phyloP scores from a whole-genome alignment of 768 basidiomycete species.

The Boletus vermiculosoides region DNA sequence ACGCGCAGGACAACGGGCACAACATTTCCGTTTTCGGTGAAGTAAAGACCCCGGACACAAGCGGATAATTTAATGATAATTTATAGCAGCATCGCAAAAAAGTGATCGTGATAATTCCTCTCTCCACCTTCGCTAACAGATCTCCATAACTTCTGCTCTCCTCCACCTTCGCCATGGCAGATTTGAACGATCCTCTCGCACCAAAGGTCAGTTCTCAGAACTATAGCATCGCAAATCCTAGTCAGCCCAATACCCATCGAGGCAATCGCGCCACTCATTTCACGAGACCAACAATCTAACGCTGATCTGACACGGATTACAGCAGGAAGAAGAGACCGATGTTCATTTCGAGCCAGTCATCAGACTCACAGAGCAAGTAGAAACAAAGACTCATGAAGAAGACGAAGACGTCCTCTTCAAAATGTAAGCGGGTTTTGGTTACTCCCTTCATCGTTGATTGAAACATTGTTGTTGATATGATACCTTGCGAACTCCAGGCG shows the following conservation, averaged over 20 bases:
- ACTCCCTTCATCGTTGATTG: background rate
- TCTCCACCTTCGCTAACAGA: constrained; percentile 18
- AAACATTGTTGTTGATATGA: constrained; percentile 5
- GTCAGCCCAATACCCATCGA: constrained; percentile 19
- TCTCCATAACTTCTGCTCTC: constrained; percentile 4
- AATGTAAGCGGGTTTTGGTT: constrained; percentile 59
- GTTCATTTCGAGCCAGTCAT: constrained; percentile 95
- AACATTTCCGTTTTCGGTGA: constrained; percentile 11
- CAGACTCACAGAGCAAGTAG: constrained; percentile 93
- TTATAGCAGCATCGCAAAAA: constrained; percentile 16
- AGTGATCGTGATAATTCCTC: constrained; percentile 26
- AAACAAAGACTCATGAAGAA: constrained; percentile 93
- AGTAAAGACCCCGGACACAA: constrained; percentile 29
- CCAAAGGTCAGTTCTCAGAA: constrained; percentile 56
- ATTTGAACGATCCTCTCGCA: constrained; percentile 60
- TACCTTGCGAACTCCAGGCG: constrained; percentile 58
- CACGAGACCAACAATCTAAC: constrained; percentile 21
- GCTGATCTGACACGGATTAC: constrained; percentile 28
- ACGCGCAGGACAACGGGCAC: background rate
- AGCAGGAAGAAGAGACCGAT: constrained; percentile 75
- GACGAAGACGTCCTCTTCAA: constrained; percentile 93
- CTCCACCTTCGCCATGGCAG: constrained; percentile 47
- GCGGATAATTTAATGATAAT: constrained; percentile 1
- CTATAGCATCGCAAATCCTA: background rate
- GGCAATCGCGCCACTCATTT: constrained; percentile 29